A percentile compares a stretch with the other conserved stretches of the same genome.
Evolutionary conservation across 305 asterid species (phyloP).

Genomic region (Rubia tinctorum): DNA sequence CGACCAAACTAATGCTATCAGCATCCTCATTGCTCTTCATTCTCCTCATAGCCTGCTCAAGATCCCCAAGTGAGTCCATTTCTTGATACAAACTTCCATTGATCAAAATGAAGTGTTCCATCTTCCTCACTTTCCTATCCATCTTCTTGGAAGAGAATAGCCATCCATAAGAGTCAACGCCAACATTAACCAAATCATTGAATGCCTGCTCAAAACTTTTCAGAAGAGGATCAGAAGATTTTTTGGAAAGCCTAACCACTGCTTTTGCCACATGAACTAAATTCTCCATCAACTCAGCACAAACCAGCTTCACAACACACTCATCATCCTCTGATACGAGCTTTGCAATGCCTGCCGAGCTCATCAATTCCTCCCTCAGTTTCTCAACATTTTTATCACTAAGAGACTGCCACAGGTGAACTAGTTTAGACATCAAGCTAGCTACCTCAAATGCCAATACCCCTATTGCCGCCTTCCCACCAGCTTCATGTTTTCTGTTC

Average conservation of each 20-base stretch:
- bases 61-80: slow-evolving; percentile 75
- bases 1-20: slow-evolving; percentile 63
- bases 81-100: slow-evolving; percentile 68
- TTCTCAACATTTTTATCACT: slow-evolving; percentile 63
- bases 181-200: slow-evolving; percentile 47
- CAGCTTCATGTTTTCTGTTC: slow-evolving; percentile 48
- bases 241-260: slow-evolving; percentile 62
- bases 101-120: slow-evolving; percentile 49
- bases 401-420: slow-evolving; percentile 73
- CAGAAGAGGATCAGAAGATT: slow-evolving; percentile 64
- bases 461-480: slow-evolving; percentile 49
- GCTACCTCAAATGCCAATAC: slow-evolving; percentile 91
- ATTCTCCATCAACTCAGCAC: slow-evolving; percentile 61
- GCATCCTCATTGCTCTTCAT: slow-evolving; percentile 50
- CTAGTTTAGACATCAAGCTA: slow-evolving; percentile 78
- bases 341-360: slow-evolving; percentile 57
- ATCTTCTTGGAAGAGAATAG: slow-evolving; percentile 62
- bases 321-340: slow-evolving; percentile 72
- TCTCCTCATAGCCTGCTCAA: slow-evolving; percentile 70
- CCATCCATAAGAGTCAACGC: slow-evolving; percentile 62
- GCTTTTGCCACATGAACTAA: slow-evolving; percentile 56
- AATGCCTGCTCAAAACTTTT: slow-evolving; percentile 76
- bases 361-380: slow-evolving; percentile 59
- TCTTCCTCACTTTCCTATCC: slow-evolving; percentile 69
- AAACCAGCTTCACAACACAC: slow-evolving; percentile 50